Conservation (phyloP, 805 yeast genomes). For the Cyberlindnera meyerae region DNA sequence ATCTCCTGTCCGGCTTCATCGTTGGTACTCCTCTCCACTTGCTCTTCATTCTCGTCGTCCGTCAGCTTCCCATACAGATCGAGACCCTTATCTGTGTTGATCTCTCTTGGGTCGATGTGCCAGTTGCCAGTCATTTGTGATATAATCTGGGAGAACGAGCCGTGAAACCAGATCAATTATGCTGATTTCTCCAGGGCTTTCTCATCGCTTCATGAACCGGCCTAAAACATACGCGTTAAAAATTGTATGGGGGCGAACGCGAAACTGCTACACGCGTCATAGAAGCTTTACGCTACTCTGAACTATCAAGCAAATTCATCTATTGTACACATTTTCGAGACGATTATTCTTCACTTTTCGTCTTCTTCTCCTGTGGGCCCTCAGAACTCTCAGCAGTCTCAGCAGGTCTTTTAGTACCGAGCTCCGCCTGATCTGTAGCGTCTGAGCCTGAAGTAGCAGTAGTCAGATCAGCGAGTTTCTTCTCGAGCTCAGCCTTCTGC, state of each 20-base stretch:
- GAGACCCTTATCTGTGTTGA: constrained; percentile 6
- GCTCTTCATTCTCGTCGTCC: constrained; percentile 7
- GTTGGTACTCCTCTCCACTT: background rate
- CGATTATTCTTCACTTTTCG: constrained; percentile 15
- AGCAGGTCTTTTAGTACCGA: constrained; percentile 23
- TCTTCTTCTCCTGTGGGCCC: constrained; percentile 30
- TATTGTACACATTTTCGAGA: too few relatives aligned
- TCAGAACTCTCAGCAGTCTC: constrained; percentile 23
- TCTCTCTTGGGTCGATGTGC: constrained; percentile 14
- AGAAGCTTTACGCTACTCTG: too few relatives aligned
- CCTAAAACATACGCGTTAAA: too few relatives aligned
- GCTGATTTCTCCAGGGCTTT: too few relatives aligned
- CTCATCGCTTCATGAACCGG: too few relatives aligned
- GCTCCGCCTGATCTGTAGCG: constrained; percentile 8
- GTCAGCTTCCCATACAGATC: constrained; percentile 10
- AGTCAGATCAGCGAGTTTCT: constrained; percentile 3
- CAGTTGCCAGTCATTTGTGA: background rate
- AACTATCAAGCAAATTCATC: too few relatives aligned
- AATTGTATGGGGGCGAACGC: too few relatives aligned
- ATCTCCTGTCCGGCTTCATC: background rate
- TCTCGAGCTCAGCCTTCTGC: constrained; percentile 34
- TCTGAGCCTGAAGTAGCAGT: constrained; percentile 1
- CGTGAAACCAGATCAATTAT: too few relatives aligned
- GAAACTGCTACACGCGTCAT: too few relatives aligned
- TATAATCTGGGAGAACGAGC: too few relatives aligned